phyloP scores from a whole-genome alignment of 768 basidiomycete species.

The Kwoniella dendrophila region DNA sequence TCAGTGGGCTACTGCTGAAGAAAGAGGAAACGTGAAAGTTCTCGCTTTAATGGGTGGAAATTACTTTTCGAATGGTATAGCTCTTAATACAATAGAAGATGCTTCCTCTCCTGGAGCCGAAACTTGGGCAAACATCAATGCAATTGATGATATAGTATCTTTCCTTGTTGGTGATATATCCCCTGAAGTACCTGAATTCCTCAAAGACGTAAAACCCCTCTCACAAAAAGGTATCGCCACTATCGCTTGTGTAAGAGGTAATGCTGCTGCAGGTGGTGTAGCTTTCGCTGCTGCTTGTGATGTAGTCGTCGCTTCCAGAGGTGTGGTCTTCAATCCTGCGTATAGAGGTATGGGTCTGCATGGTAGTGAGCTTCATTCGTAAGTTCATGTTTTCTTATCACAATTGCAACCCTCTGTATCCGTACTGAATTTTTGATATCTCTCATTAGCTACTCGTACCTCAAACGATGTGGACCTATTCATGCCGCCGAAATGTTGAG shows the following conservation, averaged over 20 bases:
- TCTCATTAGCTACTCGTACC: slow-evolving; percentile 39
- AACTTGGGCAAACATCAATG: slow-evolving; percentile 52
- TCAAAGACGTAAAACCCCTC: slow-evolving; percentile 24
- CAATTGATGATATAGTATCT: slow-evolving; percentile 53
- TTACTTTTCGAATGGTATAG: slow-evolving; percentile 53
- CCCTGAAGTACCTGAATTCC: slow-evolving; percentile 31
- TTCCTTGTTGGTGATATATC: slow-evolving; percentile 44
- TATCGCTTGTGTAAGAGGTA: slow-evolving; percentile 46
- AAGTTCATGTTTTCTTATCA: slow-evolving; percentile 15
- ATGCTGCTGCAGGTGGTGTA: slow-evolving; percentile 51
- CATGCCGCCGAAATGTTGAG: slow-evolving; percentile 29
- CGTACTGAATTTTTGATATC: not conserved
- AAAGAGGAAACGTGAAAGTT: slow-evolving; percentile 33
- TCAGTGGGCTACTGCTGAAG: slow-evolving; percentile 33
- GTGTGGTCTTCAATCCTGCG: slow-evolving; percentile 46
- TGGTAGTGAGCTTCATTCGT: slow-evolving; percentile 51
- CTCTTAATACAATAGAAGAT: slow-evolving; percentile 48
- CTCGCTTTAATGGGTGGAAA: slow-evolving; percentile 47
- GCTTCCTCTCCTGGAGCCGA: slow-evolving; percentile 36
- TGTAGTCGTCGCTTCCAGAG: slow-evolving; percentile 33
- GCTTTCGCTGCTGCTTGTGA: slow-evolving; percentile 49
- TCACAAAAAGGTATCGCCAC: slow-evolving; percentile 42
- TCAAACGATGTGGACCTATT: slow-evolving; percentile 29
- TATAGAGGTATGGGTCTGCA: slow-evolving; percentile 50
- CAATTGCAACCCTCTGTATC: not conserved